These are phyloP conservation scores for Diplodia corticola DNA, from an alignment of 2,329 filamentous ascomycete genomes.

Conservation along the genomic window DNA sequence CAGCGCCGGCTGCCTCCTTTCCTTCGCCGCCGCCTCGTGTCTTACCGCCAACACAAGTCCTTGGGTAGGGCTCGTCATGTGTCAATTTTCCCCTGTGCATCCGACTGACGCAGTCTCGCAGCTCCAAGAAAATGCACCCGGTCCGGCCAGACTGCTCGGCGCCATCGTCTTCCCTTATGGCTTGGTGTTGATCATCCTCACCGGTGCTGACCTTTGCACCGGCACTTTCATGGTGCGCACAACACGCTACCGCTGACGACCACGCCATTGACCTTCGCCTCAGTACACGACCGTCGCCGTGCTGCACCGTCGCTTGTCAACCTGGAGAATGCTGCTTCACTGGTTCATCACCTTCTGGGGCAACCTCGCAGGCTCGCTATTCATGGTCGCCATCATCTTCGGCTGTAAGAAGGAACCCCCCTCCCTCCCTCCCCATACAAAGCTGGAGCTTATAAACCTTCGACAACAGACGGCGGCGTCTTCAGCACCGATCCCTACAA, in stretches of 20 bases:
- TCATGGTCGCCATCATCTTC: conserved; percentile 51
- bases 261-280: too few species aligned
- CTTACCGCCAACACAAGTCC: conserved; percentile 16
- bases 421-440: too few species aligned
- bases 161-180: conserved; percentile 19
- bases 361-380: conserved; percentile 52
- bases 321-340: conserved; percentile 40
- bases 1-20: conserved; percentile 54
- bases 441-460: too few species aligned
- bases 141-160: conserved; percentile 9
- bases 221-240: conserved; percentile 19
- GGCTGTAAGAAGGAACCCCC: conserved; percentile 39
- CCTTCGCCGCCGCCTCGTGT: conserved; percentile 42
- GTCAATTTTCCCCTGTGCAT: too few species aligned
- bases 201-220: conserved; percentile 21
- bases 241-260: too few species aligned
- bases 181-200: conserved; percentile 18
- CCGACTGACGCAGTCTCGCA: background rate
- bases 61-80: background rate
- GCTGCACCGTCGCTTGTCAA: conserved; percentile 31
- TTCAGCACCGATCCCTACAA: conserved; percentile 38
- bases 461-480: conserved; percentile 45
- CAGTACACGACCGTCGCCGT: conserved; percentile 25
- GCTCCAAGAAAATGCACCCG: conserved; percentile 22
- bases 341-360: conserved; percentile 53